Evolutionary conservation across 2,329 filamentous ascomycete genomes (phyloP).

Genomic region (Aureobasidium namibiae): DNA sequence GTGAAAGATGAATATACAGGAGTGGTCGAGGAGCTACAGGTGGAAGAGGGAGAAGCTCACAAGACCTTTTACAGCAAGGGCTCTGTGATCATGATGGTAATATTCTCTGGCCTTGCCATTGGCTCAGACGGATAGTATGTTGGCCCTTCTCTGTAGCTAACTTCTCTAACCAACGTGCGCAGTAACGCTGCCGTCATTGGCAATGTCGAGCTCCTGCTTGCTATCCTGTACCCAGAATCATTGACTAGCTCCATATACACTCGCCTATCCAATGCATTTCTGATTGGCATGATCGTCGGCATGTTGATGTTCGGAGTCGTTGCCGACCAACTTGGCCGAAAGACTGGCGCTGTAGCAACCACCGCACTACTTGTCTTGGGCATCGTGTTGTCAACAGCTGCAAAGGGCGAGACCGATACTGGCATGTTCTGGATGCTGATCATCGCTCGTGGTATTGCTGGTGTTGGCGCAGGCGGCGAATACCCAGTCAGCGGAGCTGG

Average conservation of each 20-base stretch:
- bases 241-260: constrained; percentile 23
- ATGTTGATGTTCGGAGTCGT: constrained; percentile 28
- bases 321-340: constrained; percentile 27
- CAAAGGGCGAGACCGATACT: constrained; percentile 19
- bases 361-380: constrained; percentile 27
- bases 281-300: constrained; percentile 28
- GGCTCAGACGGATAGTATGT: constrained; percentile 27
- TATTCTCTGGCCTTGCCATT: constrained; percentile 29
- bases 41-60: constrained; percentile 16
- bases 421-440: constrained; percentile 37
- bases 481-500: constrained; percentile 45
- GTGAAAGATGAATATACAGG: not conserved
- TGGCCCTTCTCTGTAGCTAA: too few species aligned
- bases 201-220: constrained; percentile 25
- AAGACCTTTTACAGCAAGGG: constrained; percentile 22
- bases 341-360: constrained; percentile 27
- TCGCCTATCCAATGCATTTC: constrained; percentile 28
- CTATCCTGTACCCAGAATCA: constrained; percentile 26
- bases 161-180: not conserved
- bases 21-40: constrained; percentile 13
- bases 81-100: constrained; percentile 27
- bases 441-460: constrained; percentile 37
- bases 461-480: constrained; percentile 39
- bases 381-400: constrained; percentile 25
- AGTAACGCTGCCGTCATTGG: constrained; percentile 29